Conservation (phyloP, 2,329 filamentous ascomycete genomes). For the Thermoascus crustaceus region DNA sequence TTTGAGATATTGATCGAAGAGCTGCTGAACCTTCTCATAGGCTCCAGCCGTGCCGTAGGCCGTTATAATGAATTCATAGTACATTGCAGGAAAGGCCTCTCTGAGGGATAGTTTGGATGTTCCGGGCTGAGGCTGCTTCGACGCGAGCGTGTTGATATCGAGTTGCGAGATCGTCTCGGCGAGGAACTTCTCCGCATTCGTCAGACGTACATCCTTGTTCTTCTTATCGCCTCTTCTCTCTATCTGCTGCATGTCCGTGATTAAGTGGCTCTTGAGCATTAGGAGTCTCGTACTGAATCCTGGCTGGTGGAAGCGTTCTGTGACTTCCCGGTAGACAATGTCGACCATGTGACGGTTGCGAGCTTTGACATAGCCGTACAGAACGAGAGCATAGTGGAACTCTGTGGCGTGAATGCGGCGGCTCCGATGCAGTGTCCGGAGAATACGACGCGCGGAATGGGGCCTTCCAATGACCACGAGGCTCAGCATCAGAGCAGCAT, state of each 20-base stretch:
- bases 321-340: conserved; percentile 39
- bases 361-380: conserved; percentile 43
- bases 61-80: conserved; percentile 50
- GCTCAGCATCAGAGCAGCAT: conserved; percentile 53
- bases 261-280: conserved; percentile 22
- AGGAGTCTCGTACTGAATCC: conserved; percentile 28
- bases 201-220: conserved; percentile 14
- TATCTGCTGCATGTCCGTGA: conserved; percentile 9
- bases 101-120: conserved; percentile 25
- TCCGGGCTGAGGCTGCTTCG: conserved; percentile 33
- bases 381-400: conserved; percentile 40
- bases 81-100: conserved; percentile 41
- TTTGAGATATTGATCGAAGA: conserved; percentile 47
- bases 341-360: conserved; percentile 42
- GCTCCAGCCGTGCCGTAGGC: conserved; percentile 44
- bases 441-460: conserved; percentile 48
- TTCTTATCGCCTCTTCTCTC: conserved; percentile 6
- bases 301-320: conserved; percentile 25
- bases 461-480: conserved; percentile 47
- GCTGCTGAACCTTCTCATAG: conserved; percentile 42
- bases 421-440: conserved; percentile 31
- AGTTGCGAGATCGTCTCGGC: conserved; percentile 30
- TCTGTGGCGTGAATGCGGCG: conserved; percentile 31
- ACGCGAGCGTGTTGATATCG: conserved; percentile 34
- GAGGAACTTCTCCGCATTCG: conserved; percentile 30